Evolutionary conservation across 495 filamentous ascomycete genomes (phyloP), one percentile per base, ranked within the genome.

Genomic region (Aspergillus wentii): DNA sequence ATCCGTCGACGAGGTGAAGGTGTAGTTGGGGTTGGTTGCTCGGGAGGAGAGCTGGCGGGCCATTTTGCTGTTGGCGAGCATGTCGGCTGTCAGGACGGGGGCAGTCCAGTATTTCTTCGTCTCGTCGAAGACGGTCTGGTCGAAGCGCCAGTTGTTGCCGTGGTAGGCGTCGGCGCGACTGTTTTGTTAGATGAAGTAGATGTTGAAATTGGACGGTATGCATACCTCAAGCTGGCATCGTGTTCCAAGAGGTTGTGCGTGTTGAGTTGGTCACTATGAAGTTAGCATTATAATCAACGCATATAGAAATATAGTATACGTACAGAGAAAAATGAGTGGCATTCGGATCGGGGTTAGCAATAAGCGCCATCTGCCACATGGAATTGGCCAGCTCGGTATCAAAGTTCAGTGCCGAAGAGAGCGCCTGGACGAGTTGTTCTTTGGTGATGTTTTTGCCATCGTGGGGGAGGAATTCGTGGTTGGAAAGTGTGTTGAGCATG

Each of bases 381-480:
- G 59, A 33, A 5, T 17, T 41, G 2, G 46, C 53, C 1, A 76
- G 49, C 3, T 30, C 36, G 1, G 34, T 21, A 22, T 63, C 57
- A 39, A 76, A 51, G 41, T 76, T 71, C n/a, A 77, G 49, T 1
- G 56, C 70, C 0, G 49, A 41, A 2, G 27, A 29, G 5, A 79
- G 50, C 15, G 56, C 73, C 14, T 59, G 38, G 6, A 49, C 30
- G 6, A 51, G 38, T 8, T 32, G 37, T 0, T 52, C 39, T 9
- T 49, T 25, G 1, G 52, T 48, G 25, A 56, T 41, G 30, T 49
- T 37, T 7, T 62, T 49, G 27, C 78, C 76, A 47, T 72, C 64
- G 37, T 65, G 75, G 2, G 72, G 67, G 11, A 81, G 61, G 41
- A 74, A 79, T 34, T 60, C 63, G 50, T 79, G 75, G 57, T 79